Base-by-base conservation (phyloP, 2,329 filamentous ascomycete genomes). In the Botrytis aclada region DNA sequence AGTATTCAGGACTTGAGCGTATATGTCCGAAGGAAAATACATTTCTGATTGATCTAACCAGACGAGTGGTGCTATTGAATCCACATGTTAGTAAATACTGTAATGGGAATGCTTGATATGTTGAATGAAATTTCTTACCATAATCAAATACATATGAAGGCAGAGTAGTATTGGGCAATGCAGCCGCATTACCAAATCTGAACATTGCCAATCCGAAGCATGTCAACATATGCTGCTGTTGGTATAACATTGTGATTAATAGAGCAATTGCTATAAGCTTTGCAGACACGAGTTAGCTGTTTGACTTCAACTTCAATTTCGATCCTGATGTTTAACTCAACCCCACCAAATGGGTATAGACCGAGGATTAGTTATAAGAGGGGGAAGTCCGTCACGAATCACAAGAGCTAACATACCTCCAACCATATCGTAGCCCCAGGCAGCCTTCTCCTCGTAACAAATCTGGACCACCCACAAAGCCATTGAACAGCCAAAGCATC, bases 11-110 rank as follows among this genome's bases (percentile, higher is more conserved):
- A 88, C 75, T 73, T 87, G 85, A 18, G 82, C 80, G 47, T 79
- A 80, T 39, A 88, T 83, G 74, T 86, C 85, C 60, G 85, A 85
- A 9, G 86, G 86, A 65, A 84, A 83, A 76, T 86, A 87, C 41
- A 79, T 76, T 74, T 88, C 86, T 74, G 82, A 74, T 39, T 82
- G 83, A 74, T 87, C 83, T 14, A 87, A 82, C 82, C 84, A 87
- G 47, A 87, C 82, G 6, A 87, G 74, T 12, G 86, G 86, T 47
- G 86, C 86, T 87, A 61, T 34, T 60, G 14, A 47, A 47, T 3
- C 29, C 14, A 37, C 18, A n/a, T 47, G 58, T 72, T 72, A 72
- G 70, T 62, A 18, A 3, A 10, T 34, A 43, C 10, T 43, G 67
- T 16, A 60, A 12, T 45, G 20, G 18, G 18, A 34, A 70, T 47